Evolutionary conservation across 208 protist genomes (phyloP).

Genomic region (Hexamita inflata): DNA sequence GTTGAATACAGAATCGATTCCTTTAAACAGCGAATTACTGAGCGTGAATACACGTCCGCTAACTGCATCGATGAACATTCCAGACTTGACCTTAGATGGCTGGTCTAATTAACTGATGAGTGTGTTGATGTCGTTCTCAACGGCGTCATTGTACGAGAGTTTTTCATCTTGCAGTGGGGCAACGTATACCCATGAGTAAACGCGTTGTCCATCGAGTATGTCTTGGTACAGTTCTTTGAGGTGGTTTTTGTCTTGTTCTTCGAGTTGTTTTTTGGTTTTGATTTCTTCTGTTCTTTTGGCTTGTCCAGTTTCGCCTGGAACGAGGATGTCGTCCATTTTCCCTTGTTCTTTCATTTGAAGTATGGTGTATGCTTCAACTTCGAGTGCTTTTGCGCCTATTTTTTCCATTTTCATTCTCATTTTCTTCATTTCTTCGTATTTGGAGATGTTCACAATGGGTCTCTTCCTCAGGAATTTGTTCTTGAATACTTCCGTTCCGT

Average conservation of each 20-base stretch:
- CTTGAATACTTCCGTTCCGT: too few species aligned
- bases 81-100: slow-evolving; percentile 36
- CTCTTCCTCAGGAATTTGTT: slow-evolving; percentile 17
- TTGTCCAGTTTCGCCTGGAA: slow-evolving; percentile 11
- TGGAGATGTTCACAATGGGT: background rate
- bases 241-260: background rate
- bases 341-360: background rate
- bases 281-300: background rate
- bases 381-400: background rate
- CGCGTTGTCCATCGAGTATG: background rate
- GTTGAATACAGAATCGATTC: slow-evolving; percentile 66
- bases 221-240: background rate
- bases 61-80: slow-evolving; percentile 62
- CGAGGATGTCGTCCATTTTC: background rate
- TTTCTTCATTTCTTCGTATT: background rate
- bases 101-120: background rate
- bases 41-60: slow-evolving; percentile 55
- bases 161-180: background rate
- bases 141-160: background rate
- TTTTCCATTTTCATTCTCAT: background rate
- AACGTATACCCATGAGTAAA: slow-evolving; percentile 21
- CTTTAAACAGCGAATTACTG: slow-evolving; percentile 54
- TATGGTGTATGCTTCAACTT: slow-evolving; percentile 3
- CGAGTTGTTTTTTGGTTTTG: background rate
- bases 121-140: slow-evolving; percentile 14